Evolutionary conservation across 495 filamentous ascomycete genomes (phyloP), one percentile per base, ranked within the genome.

Genomic region (Penicillium crystallinum): DNA sequence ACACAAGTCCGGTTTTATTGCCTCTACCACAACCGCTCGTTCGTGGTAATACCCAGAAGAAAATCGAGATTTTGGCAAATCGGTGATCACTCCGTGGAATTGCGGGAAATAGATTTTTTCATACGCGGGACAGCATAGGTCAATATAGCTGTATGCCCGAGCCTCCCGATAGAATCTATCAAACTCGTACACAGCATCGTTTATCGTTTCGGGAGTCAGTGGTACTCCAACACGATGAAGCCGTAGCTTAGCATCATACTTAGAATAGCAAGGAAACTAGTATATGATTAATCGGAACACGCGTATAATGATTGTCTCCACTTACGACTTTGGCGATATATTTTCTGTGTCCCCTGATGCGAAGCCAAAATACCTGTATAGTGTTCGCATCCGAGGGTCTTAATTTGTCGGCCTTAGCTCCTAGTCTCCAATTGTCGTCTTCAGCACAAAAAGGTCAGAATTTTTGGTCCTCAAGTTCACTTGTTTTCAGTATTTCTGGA

Each of bases 131-230:
- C 25, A 46, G 15, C 6, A 33, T 33, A 46, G 27, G 27, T 46
- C 25, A 46, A 46, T 33, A 14, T 46, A 23, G 27, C 27, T 33
- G 18, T 46, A 46, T 34, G 43, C 43, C 43, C 14, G 25, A 46
- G 43, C 43, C 27, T 46, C 43, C 27, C 43, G 43, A 33, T 46
- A 46, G 29, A 46, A 46, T 46, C 43, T 46, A 34, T 46, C 43
- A 11, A 46, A 46, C 29, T 46, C 43, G 27, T 46, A 46, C 14
- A 33, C 7, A 19, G 43, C 25, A 19, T 46, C 25, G 25, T 33
- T 23, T 33, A 46, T 34, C 18, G 11, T 33, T 33, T 33, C 43
- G 5, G 43, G 43, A 33, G 43, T 33, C 6, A 23, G 43, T 21
- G 29, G 29, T 18, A 46, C 7, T 33, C 43, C 6, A 19, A 46